Conservation (phyloP, 2,329 filamentous ascomycete species). For the Chalaropsis ovoidea region DNA sequence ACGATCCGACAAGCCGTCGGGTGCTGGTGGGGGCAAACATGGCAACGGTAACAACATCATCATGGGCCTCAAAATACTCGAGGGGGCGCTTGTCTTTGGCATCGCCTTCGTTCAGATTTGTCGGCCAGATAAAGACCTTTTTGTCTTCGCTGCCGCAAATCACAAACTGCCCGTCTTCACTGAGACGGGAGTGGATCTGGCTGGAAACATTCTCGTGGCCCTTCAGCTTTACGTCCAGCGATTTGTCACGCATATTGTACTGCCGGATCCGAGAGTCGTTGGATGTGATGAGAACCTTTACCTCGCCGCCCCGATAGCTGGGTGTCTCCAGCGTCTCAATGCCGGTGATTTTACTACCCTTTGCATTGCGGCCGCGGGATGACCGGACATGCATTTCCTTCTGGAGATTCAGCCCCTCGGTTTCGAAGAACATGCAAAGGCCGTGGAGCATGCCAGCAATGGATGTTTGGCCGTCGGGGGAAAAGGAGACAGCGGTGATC, state of each 20-base stretch:
- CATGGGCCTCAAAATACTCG: conserved; percentile 85
- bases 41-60: conserved; percentile 79
- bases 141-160: conserved; percentile 90
- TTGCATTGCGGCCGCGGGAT: conserved; percentile 82
- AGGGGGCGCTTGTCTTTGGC: conserved; percentile 70
- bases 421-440: conserved; percentile 82
- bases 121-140: conserved; percentile 80
- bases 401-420: conserved; percentile 73
- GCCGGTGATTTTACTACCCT: conserved; percentile 93
- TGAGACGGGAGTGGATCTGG: conserved; percentile 83
- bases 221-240: conserved; percentile 77
- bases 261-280: conserved; percentile 88
- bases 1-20: conserved; percentile 64
- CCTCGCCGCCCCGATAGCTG: conserved; percentile 46
- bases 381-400: conserved; percentile 90
- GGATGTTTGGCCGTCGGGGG: conserved; percentile 78
- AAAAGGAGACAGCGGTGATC: conserved; percentile 88
- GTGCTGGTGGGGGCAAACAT: conserved; percentile 73
- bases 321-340: conserved; percentile 59
- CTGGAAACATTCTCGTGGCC: conserved; percentile 83
- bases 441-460: conserved; percentile 84
- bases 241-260: conserved; percentile 79
- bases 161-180: conserved; percentile 74
- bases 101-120: conserved; percentile 43
- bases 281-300: conserved; percentile 81